These are phyloP conservation scores for Chamaenerion angustifolium DNA, from an alignment of 345 rosid genomes.

Conservation along the genomic window DNA sequence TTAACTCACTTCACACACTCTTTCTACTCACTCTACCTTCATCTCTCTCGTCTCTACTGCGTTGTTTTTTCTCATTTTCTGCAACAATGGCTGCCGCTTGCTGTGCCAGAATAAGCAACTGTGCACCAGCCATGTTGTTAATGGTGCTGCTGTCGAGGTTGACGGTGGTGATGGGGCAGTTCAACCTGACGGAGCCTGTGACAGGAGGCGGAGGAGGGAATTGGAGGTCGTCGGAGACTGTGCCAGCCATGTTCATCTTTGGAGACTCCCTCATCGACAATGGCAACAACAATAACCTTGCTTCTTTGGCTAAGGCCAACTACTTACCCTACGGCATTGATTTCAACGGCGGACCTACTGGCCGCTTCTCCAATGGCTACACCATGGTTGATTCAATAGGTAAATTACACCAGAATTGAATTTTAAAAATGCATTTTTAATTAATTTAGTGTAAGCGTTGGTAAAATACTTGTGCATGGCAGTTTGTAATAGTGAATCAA, in stretches of 20 bases:
- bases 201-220: conserved; percentile 11
- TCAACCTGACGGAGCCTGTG: not conserved
- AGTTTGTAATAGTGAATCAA: too few species aligned
- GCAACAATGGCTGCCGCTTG: not conserved
- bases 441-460: too few species aligned
- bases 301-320: conserved; percentile 87
- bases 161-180: not conserved
- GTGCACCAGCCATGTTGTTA: conserved; percentile 1
- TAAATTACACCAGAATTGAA: not conserved
- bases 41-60: conserved; percentile 3
- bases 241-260: conserved; percentile 83
- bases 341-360: conserved; percentile 86
- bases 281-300: conserved; percentile 77
- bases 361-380: conserved; percentile 93
- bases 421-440: not conserved
- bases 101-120: too few species aligned
- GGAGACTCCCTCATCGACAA: conserved; percentile 94
- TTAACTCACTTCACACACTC: conserved; percentile 4
- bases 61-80: not conserved
- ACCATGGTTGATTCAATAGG: conserved; percentile 95
- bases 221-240: conserved; percentile 25
- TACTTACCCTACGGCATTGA: conserved; percentile 93
- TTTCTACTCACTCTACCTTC: conserved; percentile 2
- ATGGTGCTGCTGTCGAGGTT: not conserved
- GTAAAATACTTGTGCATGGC: too few species aligned